Percentiles rank a stretch among this genome's conserved stretches.
phyloP scores from a whole-genome alignment of 139 green algal genomes.

The Chlamydomonas asymmetrica region DNA sequence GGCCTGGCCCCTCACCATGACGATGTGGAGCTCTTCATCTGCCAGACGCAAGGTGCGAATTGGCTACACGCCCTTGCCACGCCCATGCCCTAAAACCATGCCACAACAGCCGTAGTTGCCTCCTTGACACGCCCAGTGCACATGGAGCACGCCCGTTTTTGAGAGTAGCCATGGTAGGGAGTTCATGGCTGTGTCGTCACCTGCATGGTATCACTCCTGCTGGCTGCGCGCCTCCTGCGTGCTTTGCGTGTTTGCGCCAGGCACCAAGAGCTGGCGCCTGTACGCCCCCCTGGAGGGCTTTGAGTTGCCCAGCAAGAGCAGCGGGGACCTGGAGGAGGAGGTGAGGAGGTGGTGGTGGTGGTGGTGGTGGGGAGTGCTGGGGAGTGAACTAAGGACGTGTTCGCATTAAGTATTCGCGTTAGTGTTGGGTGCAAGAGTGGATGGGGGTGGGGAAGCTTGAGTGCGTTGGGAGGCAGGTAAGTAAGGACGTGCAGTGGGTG shows the following conservation, averaged over 20 bases:
- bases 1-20: slow-evolving; percentile 83
- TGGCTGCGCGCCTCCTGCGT: no score
- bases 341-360: background rate
- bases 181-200: background rate
- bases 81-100: no score
- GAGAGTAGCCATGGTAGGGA: background rate
- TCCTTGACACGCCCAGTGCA: no score
- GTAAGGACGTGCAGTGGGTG: background rate
- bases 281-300: slow-evolving; percentile 52
- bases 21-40: slow-evolving; percentile 83
- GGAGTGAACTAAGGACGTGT: no score
- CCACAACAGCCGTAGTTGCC: no score
- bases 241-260: no score
- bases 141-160: no score
- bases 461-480: background rate
- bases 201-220: no score
- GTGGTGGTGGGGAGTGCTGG: background rate
- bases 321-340: slow-evolving; percentile 46
- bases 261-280: slow-evolving; percentile 77
- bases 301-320: slow-evolving; percentile 54
- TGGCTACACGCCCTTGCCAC: no score
- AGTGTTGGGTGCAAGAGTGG: background rate
- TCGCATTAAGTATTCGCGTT: no score
- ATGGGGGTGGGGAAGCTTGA: background rate
- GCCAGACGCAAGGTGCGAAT: slow-evolving; percentile 73